Evolutionary conservation across 2,329 filamentous ascomycete genomes (phyloP), one percentile per base, ranked within the genome.

Genomic region (Madurella fahalii): DNA sequence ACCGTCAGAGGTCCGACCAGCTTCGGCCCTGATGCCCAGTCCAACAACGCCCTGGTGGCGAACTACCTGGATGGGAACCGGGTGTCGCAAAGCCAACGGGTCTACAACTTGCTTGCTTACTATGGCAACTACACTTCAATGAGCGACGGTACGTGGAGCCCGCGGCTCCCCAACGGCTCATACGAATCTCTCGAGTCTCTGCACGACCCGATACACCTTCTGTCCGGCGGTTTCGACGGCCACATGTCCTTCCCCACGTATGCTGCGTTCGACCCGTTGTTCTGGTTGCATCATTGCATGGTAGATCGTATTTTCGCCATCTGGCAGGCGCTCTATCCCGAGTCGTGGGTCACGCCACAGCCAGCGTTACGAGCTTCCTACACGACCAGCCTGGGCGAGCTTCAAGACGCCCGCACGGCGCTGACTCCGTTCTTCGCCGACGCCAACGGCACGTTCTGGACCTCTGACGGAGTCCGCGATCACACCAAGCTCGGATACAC

Each of bases 211-310:
- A 75, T 87, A 40, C 84, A 87, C 60, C 78, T 78, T 32, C 74
- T 79, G 47, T 75, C 79, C 3, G 87, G 80, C 32, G 75, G 71
- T 72, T 71, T 55, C 20, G 77, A 77, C 37, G 40, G 41, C 2
- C 54, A 44, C 42, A 47, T 53, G 34, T 82, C 79, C 41, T 87
- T 82, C 68, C 82, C 85, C 32, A 82, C 84, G 16, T 86, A 87
- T 62, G 87, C 89, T 1, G 81, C 86, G 0, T 95, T 90, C 66
- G 90, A 95, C 65, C 89, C 89, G 0, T 73, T 89, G 12, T 92
- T 93, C 70, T 89, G 86, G 71, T 71, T 93, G 9, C 88, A 93
- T 64, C 89, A 93, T 63, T 74, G 77, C 58, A 91, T 88, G 69
- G 80, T 90, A 8, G 90, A 95, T 65, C 82, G 90, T 2, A 70